A percentile compares a stretch with the other conserved stretches of the same genome.
Conservation (phyloP, 2,329 filamentous ascomycete species). For the Blastomyces silverae region DNA sequence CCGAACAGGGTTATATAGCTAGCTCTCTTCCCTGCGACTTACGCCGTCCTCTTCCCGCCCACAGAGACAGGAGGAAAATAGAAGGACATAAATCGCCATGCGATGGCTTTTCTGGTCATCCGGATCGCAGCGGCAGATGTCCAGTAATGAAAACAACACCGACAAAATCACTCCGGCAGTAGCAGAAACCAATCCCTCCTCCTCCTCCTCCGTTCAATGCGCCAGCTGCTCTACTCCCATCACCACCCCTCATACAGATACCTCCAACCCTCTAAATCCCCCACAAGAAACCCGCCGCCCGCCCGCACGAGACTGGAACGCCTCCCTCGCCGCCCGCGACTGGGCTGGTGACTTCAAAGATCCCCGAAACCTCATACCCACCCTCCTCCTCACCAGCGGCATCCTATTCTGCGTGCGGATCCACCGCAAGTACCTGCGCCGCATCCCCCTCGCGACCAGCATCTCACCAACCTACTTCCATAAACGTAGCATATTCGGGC, state of each 20-base stretch:
- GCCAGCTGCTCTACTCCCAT: conserved; percentile 15
- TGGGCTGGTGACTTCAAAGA: conserved; percentile 35
- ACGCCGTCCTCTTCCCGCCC: conserved; percentile 10
- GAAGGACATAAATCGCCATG: conserved; percentile 37
- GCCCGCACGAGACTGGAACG: conserved; percentile 32
- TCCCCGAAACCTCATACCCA: conserved; percentile 33
- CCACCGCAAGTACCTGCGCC: conserved; percentile 59
- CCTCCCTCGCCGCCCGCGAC: conserved; percentile 40
- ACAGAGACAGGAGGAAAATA: conserved; percentile 13
- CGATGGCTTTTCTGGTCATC: conserved; percentile 47
- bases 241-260: conserved; percentile 20
- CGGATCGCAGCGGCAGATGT: conserved; percentile 26
- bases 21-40: conserved; percentile 1
- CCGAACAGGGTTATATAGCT: background rate
- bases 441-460: conserved; percentile 69
- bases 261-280: conserved; percentile 21
- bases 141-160: conserved; percentile 16
- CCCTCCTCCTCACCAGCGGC: conserved; percentile 34
- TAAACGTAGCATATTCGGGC: conserved; percentile 68
- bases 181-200: conserved; percentile 12
- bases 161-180: conserved; percentile 15
- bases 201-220: conserved; percentile 6
- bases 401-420: conserved; percentile 34
- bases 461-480: conserved; percentile 71
- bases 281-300: conserved; percentile 24